phyloP scores from a whole-genome alignment of 805 yeast species.

The Sugiyamaella valdiviana region DNA sequence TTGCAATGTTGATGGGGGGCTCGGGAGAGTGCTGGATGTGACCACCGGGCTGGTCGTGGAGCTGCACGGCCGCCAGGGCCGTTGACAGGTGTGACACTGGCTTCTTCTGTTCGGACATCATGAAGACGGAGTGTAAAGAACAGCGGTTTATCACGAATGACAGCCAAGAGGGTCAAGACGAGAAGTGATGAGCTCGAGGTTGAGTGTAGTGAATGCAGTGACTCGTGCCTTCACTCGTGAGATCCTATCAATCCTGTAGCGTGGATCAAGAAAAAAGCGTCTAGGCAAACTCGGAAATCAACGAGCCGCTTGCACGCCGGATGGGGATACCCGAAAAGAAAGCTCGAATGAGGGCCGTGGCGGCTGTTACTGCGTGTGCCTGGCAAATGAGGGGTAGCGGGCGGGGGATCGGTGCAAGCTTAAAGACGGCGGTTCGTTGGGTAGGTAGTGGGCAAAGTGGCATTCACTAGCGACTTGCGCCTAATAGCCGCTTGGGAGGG shows the following conservation, averaged over 20 bases:
- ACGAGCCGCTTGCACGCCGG: not conserved
- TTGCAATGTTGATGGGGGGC: slow-evolving; percentile 3
- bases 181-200: too few relatives aligned
- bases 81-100: slow-evolving; percentile 28
- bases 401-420: not conserved
- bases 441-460: not conserved
- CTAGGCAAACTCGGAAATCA: not conserved
- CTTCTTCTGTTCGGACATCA: slow-evolving; percentile 14
- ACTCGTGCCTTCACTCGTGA: too few relatives aligned
- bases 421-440: not conserved
- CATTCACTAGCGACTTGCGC: too few relatives aligned
- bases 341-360: too few relatives aligned
- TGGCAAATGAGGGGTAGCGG: not conserved
- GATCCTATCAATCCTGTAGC: too few relatives aligned
- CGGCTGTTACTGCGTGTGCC: too few relatives aligned
- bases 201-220: too few relatives aligned
- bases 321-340: not conserved
- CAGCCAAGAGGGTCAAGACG: too few relatives aligned
- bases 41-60: slow-evolving; percentile 14
- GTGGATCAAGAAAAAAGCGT: too few relatives aligned
- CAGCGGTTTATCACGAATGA: too few relatives aligned
- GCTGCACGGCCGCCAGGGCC: slow-evolving; percentile 27
- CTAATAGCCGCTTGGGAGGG: too few relatives aligned
- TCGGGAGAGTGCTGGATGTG: not conserved
- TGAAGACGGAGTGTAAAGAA: not conserved